Evolutionary conservation across 345 rosid genomes (phyloP).

Genomic region (Moricandia arvensis): DNA sequence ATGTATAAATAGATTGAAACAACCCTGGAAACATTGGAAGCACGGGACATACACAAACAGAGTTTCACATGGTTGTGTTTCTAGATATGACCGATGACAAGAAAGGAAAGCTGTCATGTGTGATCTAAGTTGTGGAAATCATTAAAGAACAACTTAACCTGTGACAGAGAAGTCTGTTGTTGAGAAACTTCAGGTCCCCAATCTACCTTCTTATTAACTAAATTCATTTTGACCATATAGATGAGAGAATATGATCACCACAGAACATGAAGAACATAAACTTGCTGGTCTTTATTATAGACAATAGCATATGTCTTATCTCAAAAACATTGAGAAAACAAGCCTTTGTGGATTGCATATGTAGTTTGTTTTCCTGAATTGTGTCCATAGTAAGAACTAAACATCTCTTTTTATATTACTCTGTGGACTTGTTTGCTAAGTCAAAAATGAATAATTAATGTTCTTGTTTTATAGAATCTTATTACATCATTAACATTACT

Average conservation of each 20-base stretch:
- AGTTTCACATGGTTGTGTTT: constrained; percentile 19
- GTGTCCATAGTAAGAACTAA: too few relatives aligned
- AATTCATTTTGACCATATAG: background rate
- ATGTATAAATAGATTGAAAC: constrained; percentile 19
- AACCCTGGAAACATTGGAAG: background rate
- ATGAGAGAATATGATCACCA: too few relatives aligned
- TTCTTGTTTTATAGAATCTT: too few relatives aligned
- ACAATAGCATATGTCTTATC: too few relatives aligned
- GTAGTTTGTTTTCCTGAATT: constrained; percentile 1
- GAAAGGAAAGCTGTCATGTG: background rate
- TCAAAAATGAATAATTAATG: too few relatives aligned
- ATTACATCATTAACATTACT: too few relatives aligned
- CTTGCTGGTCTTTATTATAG: too few relatives aligned
- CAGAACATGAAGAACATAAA: background rate
- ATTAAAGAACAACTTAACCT: constrained; percentile 1
- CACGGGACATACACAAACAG: constrained; percentile 17
- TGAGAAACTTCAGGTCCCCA: constrained; percentile 27
- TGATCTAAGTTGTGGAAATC: too few relatives aligned
- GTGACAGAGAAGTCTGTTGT: constrained; percentile 11
- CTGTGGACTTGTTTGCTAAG: too few relatives aligned
- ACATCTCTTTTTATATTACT: too few relatives aligned
- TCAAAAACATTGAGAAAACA: too few relatives aligned
- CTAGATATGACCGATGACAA: background rate
- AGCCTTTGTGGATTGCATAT: constrained; percentile 7
- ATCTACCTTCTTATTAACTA: background rate